These are phyloP conservation scores for Gaultheria prostrata DNA, from an alignment of 148 eudicot species.

Conservation along the genomic window DNA sequence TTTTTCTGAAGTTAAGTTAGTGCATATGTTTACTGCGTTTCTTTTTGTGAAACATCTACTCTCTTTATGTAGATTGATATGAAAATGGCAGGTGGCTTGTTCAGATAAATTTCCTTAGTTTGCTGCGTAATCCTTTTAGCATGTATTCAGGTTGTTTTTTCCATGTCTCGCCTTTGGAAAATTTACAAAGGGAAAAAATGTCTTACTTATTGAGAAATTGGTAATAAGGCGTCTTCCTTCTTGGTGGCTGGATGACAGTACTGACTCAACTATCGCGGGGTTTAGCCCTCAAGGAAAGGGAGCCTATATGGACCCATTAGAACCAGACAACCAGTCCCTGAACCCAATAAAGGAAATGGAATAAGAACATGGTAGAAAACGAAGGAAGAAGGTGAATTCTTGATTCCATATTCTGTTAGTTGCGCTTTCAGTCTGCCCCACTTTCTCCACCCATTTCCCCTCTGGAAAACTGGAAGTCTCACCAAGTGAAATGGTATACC, in stretches of 20 bases:
- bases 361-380: neutral
- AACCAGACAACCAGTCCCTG: neutral
- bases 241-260: conserved; percentile 2
- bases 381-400: neutral
- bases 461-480: neutral
- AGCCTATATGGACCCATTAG: neutral
- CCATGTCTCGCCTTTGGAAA: neutral
- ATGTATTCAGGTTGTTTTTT: neutral
- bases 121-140: neutral
- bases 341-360: neutral
- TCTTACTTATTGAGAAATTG: neutral
- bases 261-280: neutral
- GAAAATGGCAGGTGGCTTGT: neutral
- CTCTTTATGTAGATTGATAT: neutral
- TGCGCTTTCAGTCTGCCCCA: neutral
- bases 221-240: neutral
- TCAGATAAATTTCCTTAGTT: neutral
- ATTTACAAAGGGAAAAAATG: neutral
- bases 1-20: neutral
- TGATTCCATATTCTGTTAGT: neutral
- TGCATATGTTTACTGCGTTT: conserved; percentile 5
- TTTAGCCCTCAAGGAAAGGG: neutral
- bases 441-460: neutral
- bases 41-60: conserved; percentile 1
- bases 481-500: neutral